These are phyloP conservation scores for Dissoconium aciculare DNA, from an alignment of 2,329 filamentous ascomycete genomes.

Conservation along the genomic window DNA sequence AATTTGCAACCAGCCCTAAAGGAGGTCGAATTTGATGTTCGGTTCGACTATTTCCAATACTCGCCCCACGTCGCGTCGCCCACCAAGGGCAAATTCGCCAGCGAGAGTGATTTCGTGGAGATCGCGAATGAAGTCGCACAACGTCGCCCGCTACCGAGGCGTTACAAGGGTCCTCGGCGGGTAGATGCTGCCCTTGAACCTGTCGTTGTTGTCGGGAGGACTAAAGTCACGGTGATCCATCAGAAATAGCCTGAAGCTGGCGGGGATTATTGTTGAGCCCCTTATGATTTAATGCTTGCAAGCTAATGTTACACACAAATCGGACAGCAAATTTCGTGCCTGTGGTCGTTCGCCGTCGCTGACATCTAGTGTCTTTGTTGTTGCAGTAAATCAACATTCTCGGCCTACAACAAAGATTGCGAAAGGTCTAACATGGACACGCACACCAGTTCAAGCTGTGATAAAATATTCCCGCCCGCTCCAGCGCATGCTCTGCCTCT, in stretches of 20 bases:
- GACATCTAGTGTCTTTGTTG: too few relatives aligned
- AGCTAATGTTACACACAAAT: too few relatives aligned
- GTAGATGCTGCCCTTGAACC: background rate
- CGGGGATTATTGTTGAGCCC: too few relatives aligned
- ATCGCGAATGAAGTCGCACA: slow-evolving; percentile 1
- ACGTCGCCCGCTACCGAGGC: slow-evolving; percentile 4
- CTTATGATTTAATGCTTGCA: too few relatives aligned
- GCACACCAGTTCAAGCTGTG: too few relatives aligned
- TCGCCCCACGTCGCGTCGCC: slow-evolving; percentile 1
- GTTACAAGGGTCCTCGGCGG: slow-evolving; percentile 3
- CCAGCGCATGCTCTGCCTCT: too few relatives aligned
- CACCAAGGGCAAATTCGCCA: slow-evolving; percentile 5
- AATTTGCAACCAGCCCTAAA: slow-evolving; percentile 8
- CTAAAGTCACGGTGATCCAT: slow-evolving; percentile 3
- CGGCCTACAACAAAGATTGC: too few relatives aligned
- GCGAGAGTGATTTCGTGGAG: background rate
- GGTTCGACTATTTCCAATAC: slow-evolving; percentile 7
- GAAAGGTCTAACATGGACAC: too few relatives aligned
- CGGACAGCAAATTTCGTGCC: too few relatives aligned
- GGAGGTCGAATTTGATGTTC: slow-evolving; percentile 8
- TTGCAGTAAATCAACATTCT: too few relatives aligned
- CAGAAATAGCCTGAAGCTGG: slow-evolving; percentile 1
- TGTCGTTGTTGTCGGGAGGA: slow-evolving; percentile 4
- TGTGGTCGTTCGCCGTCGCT: too few relatives aligned
- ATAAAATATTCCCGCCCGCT: too few relatives aligned